A percentile compares a stretch with the other conserved stretches of the same genome.
These are phyloP conservation scores for Saccharomycopsis babjevae DNA, from an alignment of 805 yeast genomes.

Conservation along the genomic window DNA sequence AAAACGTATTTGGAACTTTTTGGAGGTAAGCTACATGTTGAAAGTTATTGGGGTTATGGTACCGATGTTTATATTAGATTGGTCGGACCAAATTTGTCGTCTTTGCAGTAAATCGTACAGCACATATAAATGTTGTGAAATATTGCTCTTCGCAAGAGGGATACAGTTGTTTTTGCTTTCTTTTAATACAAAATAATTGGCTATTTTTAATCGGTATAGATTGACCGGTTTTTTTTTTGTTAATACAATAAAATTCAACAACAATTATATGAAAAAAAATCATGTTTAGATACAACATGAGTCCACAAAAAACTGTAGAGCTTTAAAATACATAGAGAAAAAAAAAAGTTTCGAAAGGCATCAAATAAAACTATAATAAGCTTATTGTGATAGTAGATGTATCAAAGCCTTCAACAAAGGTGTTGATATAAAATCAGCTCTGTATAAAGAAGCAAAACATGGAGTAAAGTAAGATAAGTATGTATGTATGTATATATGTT, in stretches of 20 bases:
- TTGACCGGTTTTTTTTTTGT: no score
- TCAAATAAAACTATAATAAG: not conserved
- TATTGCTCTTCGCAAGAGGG: no score
- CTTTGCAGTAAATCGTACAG: not conserved
- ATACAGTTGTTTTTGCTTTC: not conserved
- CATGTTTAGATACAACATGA: no score
- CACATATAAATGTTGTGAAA: not conserved
- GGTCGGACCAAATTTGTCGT: slow-evolving; percentile 21
- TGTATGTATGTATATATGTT: not conserved
- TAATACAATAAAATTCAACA: no score
- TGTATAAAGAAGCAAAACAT: not conserved
- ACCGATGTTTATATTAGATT: slow-evolving; percentile 61
- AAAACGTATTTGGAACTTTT: slow-evolving; percentile 64
- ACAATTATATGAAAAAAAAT: no score
- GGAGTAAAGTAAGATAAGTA: not conserved
- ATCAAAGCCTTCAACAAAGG: no score
- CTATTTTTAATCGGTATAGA: no score
- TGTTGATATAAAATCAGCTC: no score
- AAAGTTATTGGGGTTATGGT: slow-evolving; percentile 68
- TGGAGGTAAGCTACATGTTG: slow-evolving; percentile 59
- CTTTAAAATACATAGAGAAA: not conserved
- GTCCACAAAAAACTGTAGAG: no score
- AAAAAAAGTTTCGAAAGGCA: not conserved
- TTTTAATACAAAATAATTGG: not conserved
- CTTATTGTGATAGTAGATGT: not conserved